These are phyloP conservation scores for Colletotrichum sp. DNA, from an alignment of 2,329 filamentous ascomycete species.

Conservation along the genomic window DNA sequence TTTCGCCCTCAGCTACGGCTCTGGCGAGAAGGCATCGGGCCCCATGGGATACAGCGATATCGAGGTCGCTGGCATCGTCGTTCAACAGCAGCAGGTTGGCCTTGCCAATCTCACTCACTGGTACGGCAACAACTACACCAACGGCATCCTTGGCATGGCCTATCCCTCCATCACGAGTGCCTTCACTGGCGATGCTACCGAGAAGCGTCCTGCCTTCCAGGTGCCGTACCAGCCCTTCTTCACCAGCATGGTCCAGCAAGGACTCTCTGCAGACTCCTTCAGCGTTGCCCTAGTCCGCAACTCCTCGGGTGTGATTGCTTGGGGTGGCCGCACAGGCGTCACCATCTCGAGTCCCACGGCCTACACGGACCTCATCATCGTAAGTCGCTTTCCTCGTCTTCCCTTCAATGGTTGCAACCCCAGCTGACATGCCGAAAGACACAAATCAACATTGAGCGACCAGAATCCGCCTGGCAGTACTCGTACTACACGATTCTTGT, in stretches of 20 bases:
- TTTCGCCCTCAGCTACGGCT: slow-evolving; percentile 51
- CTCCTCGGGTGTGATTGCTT: slow-evolving; percentile 49
- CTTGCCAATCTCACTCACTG: slow-evolving; percentile 56
- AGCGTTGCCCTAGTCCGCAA: slow-evolving; percentile 54
- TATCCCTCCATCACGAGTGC: slow-evolving; percentile 56
- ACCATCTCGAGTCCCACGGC: slow-evolving; percentile 39
- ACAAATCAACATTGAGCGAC: slow-evolving; percentile 41
- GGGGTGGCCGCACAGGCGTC: slow-evolving; percentile 44
- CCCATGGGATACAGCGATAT: slow-evolving; percentile 53
- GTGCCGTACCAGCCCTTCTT: slow-evolving; percentile 54
- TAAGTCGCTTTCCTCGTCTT: slow-evolving; percentile 30
- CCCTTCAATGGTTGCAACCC: not conserved
- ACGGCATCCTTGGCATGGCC: slow-evolving; percentile 55
- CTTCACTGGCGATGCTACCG: slow-evolving; percentile 43
- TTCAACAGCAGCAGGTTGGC: slow-evolving; percentile 51
- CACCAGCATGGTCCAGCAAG: slow-evolving; percentile 52
- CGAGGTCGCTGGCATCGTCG: slow-evolving; percentile 48
- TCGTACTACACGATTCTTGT: slow-evolving; percentile 60
- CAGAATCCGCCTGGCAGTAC: slow-evolving; percentile 46
- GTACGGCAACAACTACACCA: slow-evolving; percentile 57
- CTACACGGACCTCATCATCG: slow-evolving; percentile 49
- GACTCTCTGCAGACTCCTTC: slow-evolving; percentile 49
- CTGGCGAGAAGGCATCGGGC: slow-evolving; percentile 53
- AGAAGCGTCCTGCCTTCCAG: slow-evolving; percentile 42
- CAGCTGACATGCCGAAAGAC: slow-evolving; percentile 37